These are phyloP conservation scores for Lactarius sanguifluus DNA, from an alignment of 768 basidiomycete genomes.

Conservation along the genomic window DNA sequence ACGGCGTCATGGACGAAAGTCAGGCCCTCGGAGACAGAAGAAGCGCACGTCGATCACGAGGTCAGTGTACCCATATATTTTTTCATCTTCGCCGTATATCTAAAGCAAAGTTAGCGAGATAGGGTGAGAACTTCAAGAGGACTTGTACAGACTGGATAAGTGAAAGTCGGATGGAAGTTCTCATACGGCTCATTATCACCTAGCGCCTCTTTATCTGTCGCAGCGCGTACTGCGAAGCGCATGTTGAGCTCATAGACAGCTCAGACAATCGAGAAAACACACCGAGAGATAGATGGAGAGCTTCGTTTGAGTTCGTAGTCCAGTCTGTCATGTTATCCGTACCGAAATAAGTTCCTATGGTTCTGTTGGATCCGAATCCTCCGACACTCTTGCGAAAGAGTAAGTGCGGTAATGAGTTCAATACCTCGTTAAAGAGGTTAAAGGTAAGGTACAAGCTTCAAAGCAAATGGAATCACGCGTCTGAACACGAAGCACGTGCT, in stretches of 20 bases:
- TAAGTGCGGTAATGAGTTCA: background rate
- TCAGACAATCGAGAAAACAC: slow-evolving; percentile 20
- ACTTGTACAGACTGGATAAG: slow-evolving; percentile 73
- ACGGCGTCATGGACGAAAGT: slow-evolving; percentile 2
- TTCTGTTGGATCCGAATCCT: background rate
- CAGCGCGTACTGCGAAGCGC: slow-evolving; percentile 57
- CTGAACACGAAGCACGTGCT: slow-evolving; percentile 12
- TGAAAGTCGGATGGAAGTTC: slow-evolving; percentile 84
- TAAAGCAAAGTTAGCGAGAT: slow-evolving; percentile 33
- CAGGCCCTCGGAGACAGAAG: slow-evolving; percentile 32
- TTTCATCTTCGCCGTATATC: slow-evolving; percentile 97
- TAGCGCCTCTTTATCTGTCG: slow-evolving; percentile 59
- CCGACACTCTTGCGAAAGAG: background rate
- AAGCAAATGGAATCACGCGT: background rate
- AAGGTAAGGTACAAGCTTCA: background rate
- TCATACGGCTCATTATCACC: slow-evolving; percentile 58
- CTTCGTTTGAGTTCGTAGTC: slow-evolving; percentile 79
- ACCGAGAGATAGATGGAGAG: slow-evolving; percentile 76
- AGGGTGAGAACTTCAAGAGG: background rate
- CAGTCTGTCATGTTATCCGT: slow-evolving; percentile 49
- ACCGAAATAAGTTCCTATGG: background rate
- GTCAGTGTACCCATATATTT: slow-evolving; percentile 90
- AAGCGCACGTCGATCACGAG: slow-evolving; percentile 71
- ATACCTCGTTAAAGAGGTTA: background rate
- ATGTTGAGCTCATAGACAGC: background rate